Evolutionary conservation across 2,329 filamentous ascomycete genomes (phyloP).

Genomic region (Penicillium brevicompactum): DNA sequence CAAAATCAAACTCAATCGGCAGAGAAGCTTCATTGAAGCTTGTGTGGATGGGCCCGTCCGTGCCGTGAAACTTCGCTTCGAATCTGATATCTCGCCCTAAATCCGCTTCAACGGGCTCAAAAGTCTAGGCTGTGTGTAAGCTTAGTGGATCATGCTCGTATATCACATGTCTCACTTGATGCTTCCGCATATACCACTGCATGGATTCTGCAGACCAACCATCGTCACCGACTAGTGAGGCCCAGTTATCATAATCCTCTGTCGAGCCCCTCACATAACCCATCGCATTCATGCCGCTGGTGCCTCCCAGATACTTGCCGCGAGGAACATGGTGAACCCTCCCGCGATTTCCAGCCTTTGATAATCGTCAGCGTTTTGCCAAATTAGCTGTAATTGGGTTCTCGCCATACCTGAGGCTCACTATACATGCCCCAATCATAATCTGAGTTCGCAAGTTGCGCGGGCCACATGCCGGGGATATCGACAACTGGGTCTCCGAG

Average conservation of each 20-base stretch:
- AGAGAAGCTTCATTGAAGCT: constrained; percentile 16
- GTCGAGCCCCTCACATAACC: constrained; percentile 45
- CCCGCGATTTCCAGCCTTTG: constrained; percentile 21
- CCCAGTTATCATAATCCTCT: constrained; percentile 39
- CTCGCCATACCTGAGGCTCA: constrained; percentile 23
- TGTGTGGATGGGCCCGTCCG: constrained; percentile 14
- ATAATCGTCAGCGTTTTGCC: not conserved
- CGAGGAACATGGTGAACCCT: constrained; percentile 29
- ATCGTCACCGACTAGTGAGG: constrained; percentile 28
- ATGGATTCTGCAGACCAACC: constrained; percentile 28
- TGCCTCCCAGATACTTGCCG: constrained; percentile 38
- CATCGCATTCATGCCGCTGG: constrained; percentile 40
- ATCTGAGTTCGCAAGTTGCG: constrained; percentile 31
- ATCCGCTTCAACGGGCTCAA: constrained; percentile 28
- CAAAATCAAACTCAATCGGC: constrained; percentile 19
- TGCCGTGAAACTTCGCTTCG: constrained; percentile 17
- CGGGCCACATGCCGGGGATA: constrained; percentile 23
- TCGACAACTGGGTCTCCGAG: constrained; percentile 31
- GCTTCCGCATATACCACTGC: constrained; percentile 29
- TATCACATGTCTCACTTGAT: constrained; percentile 6
- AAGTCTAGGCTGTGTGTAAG: constrained; percentile 23
- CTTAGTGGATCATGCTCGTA: not conserved
- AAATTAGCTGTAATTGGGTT: not conserved
- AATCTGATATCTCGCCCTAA: constrained; percentile 16
- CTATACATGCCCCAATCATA: constrained; percentile 41